Percentiles rank a stretch among this genome's conserved stretches.
phyloP scores from a whole-genome alignment of 805 yeast genomes.

The Nakazawaea ambrosiae region DNA sequence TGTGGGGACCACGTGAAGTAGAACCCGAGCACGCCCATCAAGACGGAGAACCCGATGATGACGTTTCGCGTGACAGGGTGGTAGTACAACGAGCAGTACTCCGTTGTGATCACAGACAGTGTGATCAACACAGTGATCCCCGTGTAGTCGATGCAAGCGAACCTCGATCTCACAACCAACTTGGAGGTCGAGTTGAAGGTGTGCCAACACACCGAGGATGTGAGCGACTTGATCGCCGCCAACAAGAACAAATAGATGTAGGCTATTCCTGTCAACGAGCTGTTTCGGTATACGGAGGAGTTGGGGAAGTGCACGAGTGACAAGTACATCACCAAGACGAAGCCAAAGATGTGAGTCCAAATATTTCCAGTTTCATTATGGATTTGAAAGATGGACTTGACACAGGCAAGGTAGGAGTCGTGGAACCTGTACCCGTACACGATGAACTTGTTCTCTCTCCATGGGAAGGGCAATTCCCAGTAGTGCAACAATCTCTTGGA shows the following conservation, averaged over 20 bases:
- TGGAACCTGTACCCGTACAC: conserved; percentile 82
- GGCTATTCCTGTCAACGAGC: conserved; percentile 37
- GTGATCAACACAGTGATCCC: conserved; percentile 90
- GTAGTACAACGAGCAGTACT: conserved; percentile 68
- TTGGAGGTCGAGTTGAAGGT: conserved; percentile 77
- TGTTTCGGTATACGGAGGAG: conserved; percentile 41
- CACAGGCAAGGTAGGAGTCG: conserved; percentile 49
- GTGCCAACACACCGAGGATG: conserved; percentile 85
- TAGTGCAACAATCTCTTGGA: conserved; percentile 52
- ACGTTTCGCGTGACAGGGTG: conserved; percentile 38
- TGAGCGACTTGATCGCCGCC: conserved; percentile 71
- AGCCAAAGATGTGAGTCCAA: conserved; percentile 86
- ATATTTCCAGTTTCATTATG: conserved; percentile 92
- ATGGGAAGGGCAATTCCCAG: conserved; percentile 83
- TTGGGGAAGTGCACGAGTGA: conserved; percentile 57
- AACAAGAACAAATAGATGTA: conserved; percentile 52
- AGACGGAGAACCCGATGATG: conserved; percentile 53
- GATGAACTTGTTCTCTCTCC: conserved; percentile 90
- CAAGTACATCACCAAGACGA: conserved; percentile 48
- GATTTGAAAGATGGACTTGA: conserved; percentile 48
- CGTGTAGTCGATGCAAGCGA: conserved; percentile 92
- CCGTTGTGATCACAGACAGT: conserved; percentile 81
- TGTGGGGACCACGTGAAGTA: conserved; percentile 85
- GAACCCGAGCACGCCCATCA: conserved; percentile 69
- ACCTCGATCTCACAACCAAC: conserved; percentile 53